Base-by-base conservation (phyloP, 208 protist species). In the Phytomonas sp. region DNA sequence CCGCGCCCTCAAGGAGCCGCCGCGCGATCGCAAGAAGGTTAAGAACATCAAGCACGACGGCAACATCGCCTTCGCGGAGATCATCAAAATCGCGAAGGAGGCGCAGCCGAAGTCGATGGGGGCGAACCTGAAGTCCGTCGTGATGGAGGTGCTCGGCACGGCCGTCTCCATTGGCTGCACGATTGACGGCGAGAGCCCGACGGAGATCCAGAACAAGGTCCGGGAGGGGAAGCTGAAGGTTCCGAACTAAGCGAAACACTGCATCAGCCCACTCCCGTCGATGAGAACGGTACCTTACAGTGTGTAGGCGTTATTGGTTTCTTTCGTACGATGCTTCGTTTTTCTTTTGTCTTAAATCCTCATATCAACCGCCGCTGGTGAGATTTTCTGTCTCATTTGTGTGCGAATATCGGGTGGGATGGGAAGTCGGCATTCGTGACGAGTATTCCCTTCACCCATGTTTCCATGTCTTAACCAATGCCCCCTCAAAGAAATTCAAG, bases 31-130 rank as follows among this genome's bases (percentile, higher is more conserved):
- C 88, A 99, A 99, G 96, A 99, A 99, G 95, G 97, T 98, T 46
- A 99, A 99, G 97, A 99, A 99, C 91, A 93, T 99, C 80, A 98
- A 99, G 83, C 99, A 99, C 93, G 82, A 88, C 74, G 99, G 99
- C 82, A 98, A 99, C 91, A 92, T 99, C 75, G 67, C 97, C 43
- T 89, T 99, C 63, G 89, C 99, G 43, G 97, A 99, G 76, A 88
- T 99, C 80, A 80, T 99, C 70, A 95, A 98, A 68, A 99, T 99
- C 78, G 98, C 98, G 56, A 92, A 96, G 76, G 88, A 92, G 76
- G 96, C 99, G 83, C 85, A 97, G 72, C 53, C 73, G 33, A 96
- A 97, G 71, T 99, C 97, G 23, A 94, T 99, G 86, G 93, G 98
- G 23, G 89, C 91, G 68, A 89, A 88, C 71, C 82, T 99, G 43